Evolutionary conservation across 768 basidiomycete species (phyloP).

Genomic region (Lactarius deliciosus): DNA sequence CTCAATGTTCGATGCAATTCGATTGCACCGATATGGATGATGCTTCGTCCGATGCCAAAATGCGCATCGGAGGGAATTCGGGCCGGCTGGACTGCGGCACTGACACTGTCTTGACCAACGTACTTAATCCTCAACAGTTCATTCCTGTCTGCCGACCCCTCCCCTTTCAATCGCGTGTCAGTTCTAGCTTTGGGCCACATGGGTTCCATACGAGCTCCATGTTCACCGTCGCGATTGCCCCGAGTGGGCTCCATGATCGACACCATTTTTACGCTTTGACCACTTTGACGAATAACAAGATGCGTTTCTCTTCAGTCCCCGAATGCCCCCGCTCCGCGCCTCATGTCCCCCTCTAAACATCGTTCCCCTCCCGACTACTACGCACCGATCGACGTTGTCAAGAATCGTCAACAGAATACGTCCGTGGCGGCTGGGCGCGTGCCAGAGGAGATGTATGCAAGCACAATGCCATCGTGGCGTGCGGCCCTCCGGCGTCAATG

Average conservation of each 20-base stretch:
- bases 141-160: no score
- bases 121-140: no score
- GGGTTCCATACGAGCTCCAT: no score
- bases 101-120: no score
- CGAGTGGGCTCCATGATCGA: neutral
- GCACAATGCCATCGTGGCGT: conserved; percentile 64
- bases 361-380: neutral
- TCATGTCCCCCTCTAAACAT: neutral
- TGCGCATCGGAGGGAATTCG: no score
- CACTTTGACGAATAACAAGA: neutral
- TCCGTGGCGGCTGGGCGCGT: conserved; percentile 33
- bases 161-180: no score
- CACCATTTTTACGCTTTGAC: neutral
- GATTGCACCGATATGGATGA: neutral
- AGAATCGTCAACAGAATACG: conserved; percentile 6
- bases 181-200: no score
- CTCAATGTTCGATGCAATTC: neutral
- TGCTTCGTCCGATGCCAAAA: neutral
- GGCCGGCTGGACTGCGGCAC: no score
- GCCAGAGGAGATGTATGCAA: conserved; percentile 58
- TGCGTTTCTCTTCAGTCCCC: neutral
- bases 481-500: conserved; percentile 55
- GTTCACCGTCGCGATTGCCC: neutral
- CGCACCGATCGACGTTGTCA: neutral
- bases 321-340: neutral